Base-by-base conservation (phyloP, 768 basidiomycete species). In the Amanita rubescens region DNA sequence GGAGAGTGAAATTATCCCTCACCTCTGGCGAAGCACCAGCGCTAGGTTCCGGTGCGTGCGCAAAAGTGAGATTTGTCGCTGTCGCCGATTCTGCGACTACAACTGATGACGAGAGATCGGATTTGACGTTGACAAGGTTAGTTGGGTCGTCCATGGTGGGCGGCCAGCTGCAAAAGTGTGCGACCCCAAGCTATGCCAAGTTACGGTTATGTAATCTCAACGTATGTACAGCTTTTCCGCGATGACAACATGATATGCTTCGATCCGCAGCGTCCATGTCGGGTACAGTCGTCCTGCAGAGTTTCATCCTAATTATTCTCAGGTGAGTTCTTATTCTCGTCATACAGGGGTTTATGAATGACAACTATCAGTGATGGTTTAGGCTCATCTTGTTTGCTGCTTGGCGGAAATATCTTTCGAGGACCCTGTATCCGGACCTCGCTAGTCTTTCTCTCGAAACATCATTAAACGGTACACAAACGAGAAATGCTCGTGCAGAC, bases 371-470 rank as follows among this genome's bases (percentile, higher is more conserved):
- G 51, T 17, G 17, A 51, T 43, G 10, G 27, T 33, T 10, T 49
- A 87, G 85, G 59, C 56, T 70, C 32, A 65, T 65, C 0, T 58
- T 86, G 12, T 86, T 85, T 62, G 65, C 78, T 35, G 74, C 75
- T 12, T 86, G 82, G 57, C 75, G 82, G 49, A 72, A 75, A 57
- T 84, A 80, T 58, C 69, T 88, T 34, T 70, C 82, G 3, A 71
- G 72, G 22, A 76, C 72, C 43, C 71, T 87, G 0, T 85, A 84
- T 65, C 75, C 77, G 37, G 79, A 85, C 64, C 68, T 88, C 6
- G 44, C 77, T 74, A 46, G 67, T 67, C 47, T 64, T 81, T 5
- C 75, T 78, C 0, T 67, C 70, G 50, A n/a, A 56, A 27, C 20
- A 58, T 38, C 42, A 54, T 42, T 55, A 53, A 41, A 10, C 30